phyloP scores from a whole-genome alignment of 768 basidiomycete species.

The Leccinum subtestaceum region DNA sequence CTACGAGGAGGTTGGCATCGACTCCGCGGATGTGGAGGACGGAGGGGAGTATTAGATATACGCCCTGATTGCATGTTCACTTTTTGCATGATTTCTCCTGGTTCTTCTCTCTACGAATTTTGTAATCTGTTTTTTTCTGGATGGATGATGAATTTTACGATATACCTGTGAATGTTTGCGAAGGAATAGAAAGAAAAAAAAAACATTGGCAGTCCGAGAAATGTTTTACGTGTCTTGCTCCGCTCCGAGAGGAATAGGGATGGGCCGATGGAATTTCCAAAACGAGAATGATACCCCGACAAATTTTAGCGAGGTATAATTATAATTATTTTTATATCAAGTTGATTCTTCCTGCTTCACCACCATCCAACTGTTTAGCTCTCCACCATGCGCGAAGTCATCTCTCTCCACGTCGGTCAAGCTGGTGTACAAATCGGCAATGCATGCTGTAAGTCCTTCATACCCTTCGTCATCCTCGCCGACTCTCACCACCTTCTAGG shows the following conservation, averaged over 20 bases:
- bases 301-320: slow-evolving; percentile 20
- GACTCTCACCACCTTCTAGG: slow-evolving; percentile 43
- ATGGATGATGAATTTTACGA: slow-evolving; percentile 36
- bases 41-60: slow-evolving; percentile 43
- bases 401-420: slow-evolving; percentile 95
- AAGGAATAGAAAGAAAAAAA: neutral
- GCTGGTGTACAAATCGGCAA: slow-evolving; percentile 94
- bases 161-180: neutral
- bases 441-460: slow-evolving; percentile 78
- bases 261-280: slow-evolving; percentile 23
- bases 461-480: slow-evolving; percentile 4
- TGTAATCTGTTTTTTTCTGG: slow-evolving; percentile 28
- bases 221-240: neutral
- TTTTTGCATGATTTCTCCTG: slow-evolving; percentile 19
- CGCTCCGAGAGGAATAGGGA: neutral
- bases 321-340: neutral
- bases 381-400: slow-evolving; percentile 80
- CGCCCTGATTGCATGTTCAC: slow-evolving; percentile 6
- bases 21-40: slow-evolving; percentile 51
- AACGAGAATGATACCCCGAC: slow-evolving; percentile 16
- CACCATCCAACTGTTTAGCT: slow-evolving; percentile 12
- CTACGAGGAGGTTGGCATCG: slow-evolving; percentile 79
- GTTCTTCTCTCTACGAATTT: slow-evolving; percentile 24
- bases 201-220: neutral
- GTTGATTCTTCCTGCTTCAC: slow-evolving; percentile 15